Evolutionary conservation across 2,329 filamentous ascomycete genomes (phyloP).

Genomic region (Neoarthrinium moseri): DNA sequence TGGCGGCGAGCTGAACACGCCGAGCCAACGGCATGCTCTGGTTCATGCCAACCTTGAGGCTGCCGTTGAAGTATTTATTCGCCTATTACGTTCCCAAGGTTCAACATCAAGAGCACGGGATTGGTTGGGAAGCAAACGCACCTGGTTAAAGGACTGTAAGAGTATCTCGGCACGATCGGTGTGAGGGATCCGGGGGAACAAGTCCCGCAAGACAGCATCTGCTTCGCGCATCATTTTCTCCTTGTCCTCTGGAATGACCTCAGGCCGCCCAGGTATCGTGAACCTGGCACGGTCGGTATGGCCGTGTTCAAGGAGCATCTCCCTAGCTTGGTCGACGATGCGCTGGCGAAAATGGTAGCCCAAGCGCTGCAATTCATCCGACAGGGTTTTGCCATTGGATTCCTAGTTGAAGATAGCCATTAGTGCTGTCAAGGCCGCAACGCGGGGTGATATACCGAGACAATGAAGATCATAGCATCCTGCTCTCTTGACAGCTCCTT

Average conservation of each 20-base stretch:
- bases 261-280: constrained; percentile 36
- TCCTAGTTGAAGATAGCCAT: constrained; percentile 23
- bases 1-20: constrained; percentile 62
- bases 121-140: constrained; percentile 31
- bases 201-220: constrained; percentile 59
- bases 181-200: constrained; percentile 65
- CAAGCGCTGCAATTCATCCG: constrained; percentile 52
- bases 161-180: constrained; percentile 63
- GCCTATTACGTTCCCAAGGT: constrained; percentile 34
- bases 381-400: constrained; percentile 31
- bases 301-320: constrained; percentile 21
- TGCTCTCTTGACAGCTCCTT: constrained; percentile 64
- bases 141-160: constrained; percentile 61
- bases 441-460: constrained; percentile 49
- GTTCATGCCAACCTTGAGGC: constrained; percentile 58
- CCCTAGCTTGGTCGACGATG: constrained; percentile 56
- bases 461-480: constrained; percentile 65
- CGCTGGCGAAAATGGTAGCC: constrained; percentile 60
- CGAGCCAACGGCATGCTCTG: constrained; percentile 56
- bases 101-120: neutral
- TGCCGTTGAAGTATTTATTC: constrained; percentile 44
- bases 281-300: constrained; percentile 23
- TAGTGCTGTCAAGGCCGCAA: constrained; percentile 11
- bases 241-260: constrained; percentile 60
- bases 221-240: constrained; percentile 61